A percentile compares a stretch with the other conserved stretches of the same genome.
phyloP scores from a whole-genome alignment of 2,329 filamentous ascomycete genomes.

The Colletotrichum aenigma region DNA sequence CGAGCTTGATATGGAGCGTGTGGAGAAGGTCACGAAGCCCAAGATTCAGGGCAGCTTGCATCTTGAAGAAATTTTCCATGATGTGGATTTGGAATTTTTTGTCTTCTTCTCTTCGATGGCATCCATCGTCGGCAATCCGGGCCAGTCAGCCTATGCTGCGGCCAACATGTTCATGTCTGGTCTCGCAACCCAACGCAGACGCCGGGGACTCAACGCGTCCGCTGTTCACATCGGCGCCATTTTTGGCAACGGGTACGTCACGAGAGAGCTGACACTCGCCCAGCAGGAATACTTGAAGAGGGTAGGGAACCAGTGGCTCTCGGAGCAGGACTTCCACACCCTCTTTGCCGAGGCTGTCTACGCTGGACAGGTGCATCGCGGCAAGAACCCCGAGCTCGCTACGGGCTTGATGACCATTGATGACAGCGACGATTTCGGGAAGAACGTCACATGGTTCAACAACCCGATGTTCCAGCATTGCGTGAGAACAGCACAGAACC shows the following conservation, averaged over 20 bases:
- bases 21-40: constrained; percentile 25
- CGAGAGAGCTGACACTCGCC: constrained; percentile 6
- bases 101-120: constrained; percentile 35
- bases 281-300: not conserved
- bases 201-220: constrained; percentile 39
- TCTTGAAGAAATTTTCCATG: constrained; percentile 25
- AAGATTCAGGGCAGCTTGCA: constrained; percentile 39
- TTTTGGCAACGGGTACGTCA: constrained; percentile 45
- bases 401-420: not conserved
- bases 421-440: not conserved
- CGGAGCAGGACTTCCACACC: constrained; percentile 39
- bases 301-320: constrained; percentile 12
- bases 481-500: not conserved
- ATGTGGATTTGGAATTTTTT: constrained; percentile 36
- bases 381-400: not conserved
- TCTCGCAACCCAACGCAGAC: constrained; percentile 37
- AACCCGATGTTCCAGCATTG: not conserved
- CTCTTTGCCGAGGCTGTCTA: constrained; percentile 46
- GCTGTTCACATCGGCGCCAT: constrained; percentile 41
- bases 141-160: constrained; percentile 49
- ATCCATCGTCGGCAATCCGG: constrained; percentile 29
- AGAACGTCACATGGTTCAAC: not conserved
- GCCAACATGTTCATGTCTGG: constrained; percentile 46
- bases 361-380: constrained; percentile 27
- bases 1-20: constrained; percentile 30